Evolutionary conservation across 2,329 filamentous ascomycete species (phyloP), one percentile per base, ranked within the genome.

Genomic region (Coniella vitis): DNA sequence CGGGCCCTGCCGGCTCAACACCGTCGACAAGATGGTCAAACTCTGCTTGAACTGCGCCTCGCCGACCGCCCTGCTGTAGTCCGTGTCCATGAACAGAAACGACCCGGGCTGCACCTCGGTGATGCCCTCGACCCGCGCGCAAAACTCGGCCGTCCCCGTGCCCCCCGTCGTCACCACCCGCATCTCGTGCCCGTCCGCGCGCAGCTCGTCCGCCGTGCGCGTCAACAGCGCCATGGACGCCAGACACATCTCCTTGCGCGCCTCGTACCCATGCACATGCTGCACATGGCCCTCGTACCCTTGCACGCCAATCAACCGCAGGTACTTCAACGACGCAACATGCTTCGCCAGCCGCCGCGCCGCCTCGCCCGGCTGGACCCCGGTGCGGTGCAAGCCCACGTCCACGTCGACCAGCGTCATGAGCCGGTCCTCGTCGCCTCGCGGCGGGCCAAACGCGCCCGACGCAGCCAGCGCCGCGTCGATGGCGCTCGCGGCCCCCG

Each of bases 1-100:
- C 0, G 65, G 60, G 0, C 69, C 70, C 55, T 75, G 72, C 49
- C 66, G 65, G 61, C 71, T 74, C 16, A 77, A 52, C 0, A 76
- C 72, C 0, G 73, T 75, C 0, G 72, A 65, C 17, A 75, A 54
- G 7, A 76, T 65, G 0, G 71, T 72, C 21, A 77, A 53, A 40
- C 71, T 75, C 54, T 77, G 71, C 0, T 65, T 63, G 56, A 73
- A 78, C 47, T 69, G 68, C 0, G 64, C 61, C 25, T 29, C 25
- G 1, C 75, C 75, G 0, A 78, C 65, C 0, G 75, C 75, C 45
- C 74, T 72, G 3, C 73, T 68, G 54, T 78, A 78, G 55, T 78
- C 75, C 2, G 74, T 75, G 49, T 78, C 75, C 75, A 78, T 78
- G 57, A 78, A 78, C 48, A 78, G 68, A 51, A 78, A 78, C 0